phyloP scores from a whole-genome alignment of 1,284 basidiomycete species.

The Pascua sp. region DNA sequence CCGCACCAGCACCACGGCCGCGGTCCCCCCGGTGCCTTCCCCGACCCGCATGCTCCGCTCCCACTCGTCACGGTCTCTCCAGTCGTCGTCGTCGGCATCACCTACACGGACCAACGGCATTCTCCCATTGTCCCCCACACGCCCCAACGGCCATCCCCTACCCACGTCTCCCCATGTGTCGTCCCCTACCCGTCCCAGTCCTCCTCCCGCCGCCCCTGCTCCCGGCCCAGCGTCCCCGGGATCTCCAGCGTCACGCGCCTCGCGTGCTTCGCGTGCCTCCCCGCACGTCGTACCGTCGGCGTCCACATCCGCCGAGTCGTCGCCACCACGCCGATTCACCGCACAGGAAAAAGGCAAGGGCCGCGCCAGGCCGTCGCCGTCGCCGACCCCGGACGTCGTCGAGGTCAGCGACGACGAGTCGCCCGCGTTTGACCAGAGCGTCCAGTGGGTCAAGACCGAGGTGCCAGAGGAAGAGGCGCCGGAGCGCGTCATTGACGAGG shows the following conservation, averaged over 20 bases:
- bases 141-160: background rate
- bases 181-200: background rate
- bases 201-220: background rate
- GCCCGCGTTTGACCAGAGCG: conserved; percentile 5
- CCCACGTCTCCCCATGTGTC: background rate
- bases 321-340: conserved; percentile 18
- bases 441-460: conserved; percentile 8
- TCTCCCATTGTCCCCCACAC: too few species aligned
- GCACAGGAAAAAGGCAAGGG: conserved; percentile 27
- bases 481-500: conserved; percentile 7
- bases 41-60: background rate
- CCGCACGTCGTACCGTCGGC: background rate
- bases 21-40: background rate
- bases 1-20: background rate
- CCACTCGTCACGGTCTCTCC: background rate
- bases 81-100: background rate
- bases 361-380: conserved; percentile 2
- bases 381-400: conserved; percentile 1
- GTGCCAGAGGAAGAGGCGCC: background rate
- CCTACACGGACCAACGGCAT: too few species aligned
- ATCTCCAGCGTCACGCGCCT: too few species aligned
- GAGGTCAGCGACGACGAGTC: conserved; percentile 5
- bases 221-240: too few species aligned
- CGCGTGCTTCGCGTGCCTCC: too few species aligned
- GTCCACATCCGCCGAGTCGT: background rate